Percentiles rank a stretch among this genome's conserved stretches.
Conservation (phyloP, 345 rosid genomes). For the Acer campestre region DNA sequence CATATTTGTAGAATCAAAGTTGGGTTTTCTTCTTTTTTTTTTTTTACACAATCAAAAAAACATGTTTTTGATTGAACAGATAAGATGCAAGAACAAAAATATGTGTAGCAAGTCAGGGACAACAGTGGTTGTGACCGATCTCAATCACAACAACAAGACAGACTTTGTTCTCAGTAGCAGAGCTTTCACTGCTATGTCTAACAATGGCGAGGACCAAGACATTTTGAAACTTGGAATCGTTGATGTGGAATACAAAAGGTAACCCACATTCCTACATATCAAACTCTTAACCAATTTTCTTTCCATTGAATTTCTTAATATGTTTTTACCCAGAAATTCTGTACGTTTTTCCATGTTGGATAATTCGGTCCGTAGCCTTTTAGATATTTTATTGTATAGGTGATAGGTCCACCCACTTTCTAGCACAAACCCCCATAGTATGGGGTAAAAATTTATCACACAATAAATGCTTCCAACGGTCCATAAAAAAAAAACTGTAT, state of each 20-base stretch:
- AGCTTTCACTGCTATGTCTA: conserved; percentile 88
- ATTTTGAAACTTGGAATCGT: conserved; percentile 61
- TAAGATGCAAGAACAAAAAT: conserved; percentile 67
- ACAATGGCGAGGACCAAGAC: conserved; percentile 42
- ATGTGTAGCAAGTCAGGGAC: conserved; percentile 70
- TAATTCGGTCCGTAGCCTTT: neutral
- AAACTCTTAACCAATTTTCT: neutral
- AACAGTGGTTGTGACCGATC: conserved; percentile 68
- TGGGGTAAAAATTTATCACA: neutral
- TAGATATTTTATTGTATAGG: neutral
- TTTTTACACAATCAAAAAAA: too few species aligned
- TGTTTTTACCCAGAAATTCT: too few species aligned
- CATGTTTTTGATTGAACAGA: conserved; percentile 33
- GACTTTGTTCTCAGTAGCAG: conserved; percentile 81
- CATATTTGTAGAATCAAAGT: neutral
- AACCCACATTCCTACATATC: neutral
- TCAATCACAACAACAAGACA: conserved; percentile 60
- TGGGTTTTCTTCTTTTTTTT: neutral
- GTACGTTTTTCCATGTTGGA: too few species aligned
- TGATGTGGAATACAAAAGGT: conserved; percentile 85
- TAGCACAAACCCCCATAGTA: neutral
- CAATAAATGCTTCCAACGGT: conserved; percentile 42
- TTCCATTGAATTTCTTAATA: neutral
- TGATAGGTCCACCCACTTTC: neutral
- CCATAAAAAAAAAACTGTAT: conserved; percentile 7